Evolutionary conservation across 805 yeast species (phyloP).

Genomic region (Barnettozyma pratensis): DNA sequence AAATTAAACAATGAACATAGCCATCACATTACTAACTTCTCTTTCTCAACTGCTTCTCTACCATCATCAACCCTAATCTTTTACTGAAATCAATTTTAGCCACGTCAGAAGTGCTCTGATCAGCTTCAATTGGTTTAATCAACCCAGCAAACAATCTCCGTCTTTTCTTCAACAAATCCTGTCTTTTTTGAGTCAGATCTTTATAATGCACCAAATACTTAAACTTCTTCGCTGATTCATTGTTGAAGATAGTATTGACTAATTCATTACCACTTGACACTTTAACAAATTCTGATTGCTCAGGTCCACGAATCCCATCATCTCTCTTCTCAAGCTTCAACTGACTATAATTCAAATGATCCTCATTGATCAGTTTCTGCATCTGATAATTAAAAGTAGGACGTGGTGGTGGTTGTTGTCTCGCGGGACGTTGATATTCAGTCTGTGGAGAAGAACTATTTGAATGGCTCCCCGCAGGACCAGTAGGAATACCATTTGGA

Average conservation of each 20-base stretch:
- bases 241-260: conserved; percentile 1
- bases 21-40: background rate
- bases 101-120: background rate
- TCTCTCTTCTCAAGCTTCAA: background rate
- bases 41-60: conserved; percentile 5
- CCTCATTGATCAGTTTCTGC: conserved; percentile 3
- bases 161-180: conserved; percentile 12
- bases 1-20: too few species aligned
- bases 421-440: conserved; percentile 2
- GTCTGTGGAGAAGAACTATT: conserved; percentile 2
- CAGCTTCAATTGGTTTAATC: background rate
- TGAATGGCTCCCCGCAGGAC: too few species aligned
- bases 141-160: conserved; percentile 5
- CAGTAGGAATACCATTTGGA: background rate
- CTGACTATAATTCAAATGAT: conserved; percentile 1
- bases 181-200: background rate
- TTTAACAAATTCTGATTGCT: background rate
- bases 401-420: background rate
- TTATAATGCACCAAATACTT: conserved; percentile 8
- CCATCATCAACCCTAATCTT: conserved; percentile 9
- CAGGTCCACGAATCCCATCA: background rate
- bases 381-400: background rate
- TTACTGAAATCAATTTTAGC: conserved; percentile 6
- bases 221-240: conserved; percentile 5
- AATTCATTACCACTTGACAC: conserved; percentile 3